Base-by-base conservation (phyloP, 768 basidiomycete genomes). In the Rhodotorula sphaerocarpa region DNA sequence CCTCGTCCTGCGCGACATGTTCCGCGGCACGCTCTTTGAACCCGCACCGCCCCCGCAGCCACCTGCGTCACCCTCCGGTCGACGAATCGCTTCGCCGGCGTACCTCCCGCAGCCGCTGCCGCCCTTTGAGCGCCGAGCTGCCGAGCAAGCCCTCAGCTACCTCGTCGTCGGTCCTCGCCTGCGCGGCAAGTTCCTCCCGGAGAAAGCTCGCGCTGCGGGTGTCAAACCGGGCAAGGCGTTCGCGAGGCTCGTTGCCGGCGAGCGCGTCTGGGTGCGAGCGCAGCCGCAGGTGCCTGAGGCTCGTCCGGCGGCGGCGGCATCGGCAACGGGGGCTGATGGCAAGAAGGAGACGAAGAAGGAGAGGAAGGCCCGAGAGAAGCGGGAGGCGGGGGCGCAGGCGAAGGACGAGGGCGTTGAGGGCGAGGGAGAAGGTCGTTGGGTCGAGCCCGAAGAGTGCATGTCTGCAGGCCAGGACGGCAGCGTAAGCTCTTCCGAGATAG, bases 101-200 rank as follows among this genome's bases (percentile, higher is more conserved):
- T 61, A 59, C 43, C 47, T 57, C 43, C 51, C 50, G 23, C 30
- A 54, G 11, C 48, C 50, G 15, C 58, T 69, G 2, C 70, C 73
- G 7, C 36, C 51, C 5, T 50, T 57, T 41, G n/a, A 11, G 3
- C 34, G n/a, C 12, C 41, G 48, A 70, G 36, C 27, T 63, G 9
- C 47, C 41, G 16, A 54, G 57, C 50, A 42, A 18, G 57, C 70
- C 20, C 23, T 77, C 5, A 72, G 73, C 41, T 81, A 80, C 59
- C 70, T 81, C 25, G 66, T 76, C 27, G 72, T 79, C 3, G 82
- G 80, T 1, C 79, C 81, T 0, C 66, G 68, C 18, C 72, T 77
- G 11, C 74, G 80, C 27, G 83, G 83, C 1, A 88, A 87, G 74
- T 93, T 96, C 71, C 80, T 90, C 63, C 83, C 75, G 0, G 74